phyloP scores from a whole-genome alignment of 805 yeast genomes.

The Yarrowia yakushimensis region DNA sequence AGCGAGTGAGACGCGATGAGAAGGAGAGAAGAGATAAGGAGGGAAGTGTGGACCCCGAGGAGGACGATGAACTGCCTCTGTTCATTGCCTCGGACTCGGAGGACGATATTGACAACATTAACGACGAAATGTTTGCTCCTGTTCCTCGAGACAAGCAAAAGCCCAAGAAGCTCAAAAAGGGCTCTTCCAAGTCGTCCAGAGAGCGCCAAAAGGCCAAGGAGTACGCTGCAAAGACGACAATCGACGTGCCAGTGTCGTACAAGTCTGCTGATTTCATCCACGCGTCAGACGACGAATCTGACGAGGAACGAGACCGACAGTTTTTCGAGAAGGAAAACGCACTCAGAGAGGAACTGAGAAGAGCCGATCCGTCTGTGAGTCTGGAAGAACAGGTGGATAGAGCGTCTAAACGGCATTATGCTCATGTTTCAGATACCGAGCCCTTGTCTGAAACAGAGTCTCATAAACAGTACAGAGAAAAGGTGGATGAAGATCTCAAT shows the following conservation, averaged over 20 bases:
- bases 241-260: background rate
- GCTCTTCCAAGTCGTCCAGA: background rate
- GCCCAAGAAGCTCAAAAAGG: conserved; percentile 19
- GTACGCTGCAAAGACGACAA: background rate
- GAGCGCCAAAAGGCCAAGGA: background rate
- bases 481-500: background rate
- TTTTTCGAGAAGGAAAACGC: conserved; percentile 57
- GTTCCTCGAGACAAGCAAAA: conserved; percentile 18
- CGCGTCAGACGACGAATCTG: conserved; percentile 63
- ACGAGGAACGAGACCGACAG: conserved; percentile 49
- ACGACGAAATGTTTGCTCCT: background rate
- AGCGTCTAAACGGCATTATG: background rate
- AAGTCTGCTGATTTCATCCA: conserved; percentile 46
- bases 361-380: background rate
- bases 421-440: background rate
- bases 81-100: conserved; percentile 26
- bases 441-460: background rate
- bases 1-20: conserved; percentile 29
- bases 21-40: conserved; percentile 25
- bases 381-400: background rate
- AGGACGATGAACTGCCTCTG: background rate
- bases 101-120: conserved; percentile 20
- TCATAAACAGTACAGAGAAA: background rate
- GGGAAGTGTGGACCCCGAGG: background rate
- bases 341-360: conserved; percentile 26